Base-by-base conservation (phyloP, 2,329 filamentous ascomycete genomes). In the Diaporthe caulivora region DNA sequence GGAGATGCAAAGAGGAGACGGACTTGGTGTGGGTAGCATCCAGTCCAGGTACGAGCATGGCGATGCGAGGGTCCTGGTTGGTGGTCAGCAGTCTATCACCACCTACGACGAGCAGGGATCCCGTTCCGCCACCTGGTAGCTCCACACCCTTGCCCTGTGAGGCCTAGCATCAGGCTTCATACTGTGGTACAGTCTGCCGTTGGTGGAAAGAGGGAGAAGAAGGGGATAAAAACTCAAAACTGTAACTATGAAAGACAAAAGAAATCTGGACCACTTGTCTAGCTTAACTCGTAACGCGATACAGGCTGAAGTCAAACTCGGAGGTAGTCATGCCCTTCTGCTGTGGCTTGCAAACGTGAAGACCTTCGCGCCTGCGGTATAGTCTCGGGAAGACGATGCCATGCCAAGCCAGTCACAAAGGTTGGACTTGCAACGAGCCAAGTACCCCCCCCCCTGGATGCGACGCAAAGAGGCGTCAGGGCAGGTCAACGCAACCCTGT, bases 41-140 rank as follows among this genome's bases (percentile, higher is more conserved):
- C 42, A 65, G 29, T 65, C n/a, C 44, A 65, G 62, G 62, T 4
- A 53, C 62, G 21, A 53, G 62, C 29, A 53, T 51, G n/a, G n/a
- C 15, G 13, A 40, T 51, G 62, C 31, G 18, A 40, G 8, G 7
- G 13, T n/a, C n/a, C 29, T 62, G 47, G 47, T 53, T 67, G n/a
- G 47, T 67, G 47, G 62, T 67, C 62, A 67, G 62, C 47, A 67
- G 62, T 67, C 40, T 67, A 67, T 53, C 62, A 67, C 51, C 31
- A 53, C 24, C 44, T 17, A 40, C 21, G 3, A 15, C 18, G 10
- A n/a, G 62, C 62, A 67, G 62, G 47, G 62, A n/a, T 67, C 44
- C 6, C 8, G 44, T 37, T 18, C 44, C 44, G 37, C 47, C 47
- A 67, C 13, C 31, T 53, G 1, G 44, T 17, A 65, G 44, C 44